These are phyloP conservation scores for Acacia acuminata DNA, from an alignment of 306 rosid genomes.

Conservation along the genomic window DNA sequence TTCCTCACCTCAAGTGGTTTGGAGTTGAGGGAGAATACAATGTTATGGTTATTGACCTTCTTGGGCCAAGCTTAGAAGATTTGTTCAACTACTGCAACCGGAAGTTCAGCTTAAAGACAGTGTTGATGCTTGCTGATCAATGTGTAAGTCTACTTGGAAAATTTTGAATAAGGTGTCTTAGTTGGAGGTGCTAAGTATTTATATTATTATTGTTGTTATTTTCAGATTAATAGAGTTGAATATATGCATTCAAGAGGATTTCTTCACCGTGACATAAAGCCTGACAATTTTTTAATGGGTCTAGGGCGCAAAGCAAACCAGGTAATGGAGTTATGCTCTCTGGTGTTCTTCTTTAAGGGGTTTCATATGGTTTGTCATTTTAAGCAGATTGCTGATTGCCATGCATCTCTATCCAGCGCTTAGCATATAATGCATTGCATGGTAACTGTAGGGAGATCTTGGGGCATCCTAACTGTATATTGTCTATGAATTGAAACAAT, in stretches of 20 bases:
- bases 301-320: slow-evolving; percentile 98
- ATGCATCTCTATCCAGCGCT: not conserved
- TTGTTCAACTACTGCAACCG: slow-evolving; percentile 95
- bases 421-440: not conserved
- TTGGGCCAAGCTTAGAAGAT: slow-evolving; percentile 99
- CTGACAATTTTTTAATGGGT: slow-evolving; percentile 99
- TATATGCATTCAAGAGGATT: slow-evolving; percentile 99
- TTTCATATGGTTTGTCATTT: not conserved
- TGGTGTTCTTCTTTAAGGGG: not conserved
- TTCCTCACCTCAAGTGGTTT: slow-evolving; percentile 99
- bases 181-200: slow-evolving; percentile 17
- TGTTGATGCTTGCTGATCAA: slow-evolving; percentile 99
- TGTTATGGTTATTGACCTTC: slow-evolving; percentile 97
- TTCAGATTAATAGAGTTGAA: slow-evolving; percentile 97
- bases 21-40: slow-evolving; percentile 97
- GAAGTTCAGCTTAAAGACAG: slow-evolving; percentile 85
- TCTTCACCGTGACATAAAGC: slow-evolving; percentile 99
- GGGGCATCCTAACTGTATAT: not conserved
- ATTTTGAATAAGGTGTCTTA: slow-evolving; percentile 23
- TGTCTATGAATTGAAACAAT: not conserved
- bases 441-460: not conserved
- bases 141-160: slow-evolving; percentile 56
- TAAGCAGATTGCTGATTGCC: not conserved
- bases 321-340: slow-evolving; percentile 40
- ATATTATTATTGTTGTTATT: slow-evolving; percentile 14